A percentile compares a stretch with the other conserved stretches of the same genome.
Evolutionary conservation across 2,329 filamentous ascomycete genomes (phyloP).

Genomic region (Podosphaera aphanis): DNA sequence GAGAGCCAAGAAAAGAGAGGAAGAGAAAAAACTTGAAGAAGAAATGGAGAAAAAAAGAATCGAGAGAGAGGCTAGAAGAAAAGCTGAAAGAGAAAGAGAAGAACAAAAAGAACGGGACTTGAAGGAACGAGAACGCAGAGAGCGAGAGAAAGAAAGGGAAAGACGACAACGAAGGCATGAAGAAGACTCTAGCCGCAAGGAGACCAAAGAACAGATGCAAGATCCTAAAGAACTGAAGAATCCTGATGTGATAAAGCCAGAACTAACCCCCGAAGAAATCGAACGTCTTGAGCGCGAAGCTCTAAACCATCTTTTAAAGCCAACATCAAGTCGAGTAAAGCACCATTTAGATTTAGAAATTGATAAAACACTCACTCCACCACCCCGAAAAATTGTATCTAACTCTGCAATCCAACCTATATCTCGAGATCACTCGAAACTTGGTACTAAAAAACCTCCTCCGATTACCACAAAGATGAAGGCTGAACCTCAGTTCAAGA

Average conservation of each 20-base stretch:
- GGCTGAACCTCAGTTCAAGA: conserved; percentile 9
- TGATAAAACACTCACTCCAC: conserved; percentile 15
- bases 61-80: conserved; percentile 13
- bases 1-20: conserved; percentile 25
- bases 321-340: conserved; percentile 13
- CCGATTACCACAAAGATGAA: conserved; percentile 3
- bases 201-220: conserved; percentile 7
- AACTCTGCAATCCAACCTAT: conserved; percentile 16
- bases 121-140: conserved; percentile 8
- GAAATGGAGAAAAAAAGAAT: conserved; percentile 22
- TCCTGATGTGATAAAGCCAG: no score
- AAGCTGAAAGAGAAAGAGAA: conserved; percentile 11
- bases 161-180: conserved; percentile 10
- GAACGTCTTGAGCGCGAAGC: conserved; percentile 16
- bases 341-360: conserved; percentile 16
- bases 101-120: conserved; percentile 8
- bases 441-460: conserved; percentile 12
- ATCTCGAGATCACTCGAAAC: conserved; percentile 10
- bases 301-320: conserved; percentile 15
- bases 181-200: conserved; percentile 11
- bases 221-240: conserved; percentile 4
- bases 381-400: conserved; percentile 15
- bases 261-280: conserved; percentile 16
- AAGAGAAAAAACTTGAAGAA: conserved; percentile 22
- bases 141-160: conserved; percentile 7